Base-by-base conservation (phyloP, 495 filamentous ascomycete genomes). In the Trichoderma gamsii region DNA sequence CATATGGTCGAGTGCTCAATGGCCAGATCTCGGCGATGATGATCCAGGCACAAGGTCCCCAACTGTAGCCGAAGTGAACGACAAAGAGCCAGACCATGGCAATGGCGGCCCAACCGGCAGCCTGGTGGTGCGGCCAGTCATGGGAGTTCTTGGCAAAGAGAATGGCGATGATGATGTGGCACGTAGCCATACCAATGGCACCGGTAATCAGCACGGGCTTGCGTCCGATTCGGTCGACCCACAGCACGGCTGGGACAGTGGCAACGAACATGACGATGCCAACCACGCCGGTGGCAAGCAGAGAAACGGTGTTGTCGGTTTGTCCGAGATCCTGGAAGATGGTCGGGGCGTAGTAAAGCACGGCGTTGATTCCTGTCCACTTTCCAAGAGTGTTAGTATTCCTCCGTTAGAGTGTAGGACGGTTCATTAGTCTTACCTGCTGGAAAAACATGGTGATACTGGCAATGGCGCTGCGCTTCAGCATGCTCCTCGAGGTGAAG, bases 81-180 rank as follows among this genome's bases (percentile, higher is more conserved):
- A 92, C 89, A 72, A 92, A 95, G 38, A 93, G 83, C 84, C 90
- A 95, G 68, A 95, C 89, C 83, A 93, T 92, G 68, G 80, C 86
- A 21, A 92, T 88, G 8, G 88, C 90, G 4, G 82, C 90, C 90
- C 91, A 95, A 0, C 90, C 91, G 8, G 88, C 89, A 0, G 84
- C 85, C 23, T 77, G 73, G 69, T 95, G 85, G 9, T 73, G 71
- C 1, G 76, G 72, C 84, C 90, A 88, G 41, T 80, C 75, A 69
- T 87, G 68, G 6, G 87, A 78, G 76, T 89, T 86, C 66, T 81
- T 86, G 59, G 86, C 90, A 15, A 91, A 81, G 72, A 94, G 88
- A 69, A 85, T 82, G 46, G 89, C 90, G 66, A 95, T 88, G 76
- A 93, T 87, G 69, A 92, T 86, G 73, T 87, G 86, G 77, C 83